Base-by-base conservation (phyloP, 257 asterid species). In the Solanum rostratum region DNA sequence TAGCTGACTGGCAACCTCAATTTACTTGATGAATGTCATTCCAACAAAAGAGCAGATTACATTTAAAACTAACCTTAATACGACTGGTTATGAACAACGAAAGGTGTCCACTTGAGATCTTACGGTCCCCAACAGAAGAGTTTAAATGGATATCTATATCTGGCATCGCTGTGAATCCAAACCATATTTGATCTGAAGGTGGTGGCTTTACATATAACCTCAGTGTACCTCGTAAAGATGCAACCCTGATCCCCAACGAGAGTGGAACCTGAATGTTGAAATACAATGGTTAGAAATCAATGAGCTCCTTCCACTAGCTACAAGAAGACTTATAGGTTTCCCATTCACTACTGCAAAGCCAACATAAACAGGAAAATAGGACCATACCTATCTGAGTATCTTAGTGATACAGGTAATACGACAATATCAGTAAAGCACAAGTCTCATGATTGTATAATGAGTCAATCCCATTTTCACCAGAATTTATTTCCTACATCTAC, bases 181-280 rank as follows among this genome's bases (percentile, higher is more conserved):
- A 90, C 99, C 99, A 96, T 84, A 96, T 86, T 86, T 92, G 97
- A 91, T 95, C 98, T 43, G 99, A 96, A 88, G 99, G 99, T 60
- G 99, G 99, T 55, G 99, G 92, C 94, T 93, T 95, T 88, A 96
- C 84, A 89, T 86, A 90, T 69, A 96, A 73, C 68, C 94, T 89
- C 87, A 95, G 55, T 52, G 98, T 95, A 89, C 99, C 99, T 88
- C 88, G 89, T 79, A 96, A 88, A 78, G 97, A 92, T 86, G 99
- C 91, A 84, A 96, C 88, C 87, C 89, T 91, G 84, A 96, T 89
- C 85, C 96, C 92, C 88, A 96, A 62, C 16, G 98, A 85, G 85
- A 96, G 90, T 84, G 98, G 97, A 91, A 96, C 97, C 99, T 96
- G 89, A 88, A 83, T 19, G 82, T 71, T 76, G 57, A 82, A 59